phyloP scores from a whole-genome alignment of 2,329 filamentous ascomycete genomes.

The Ophiostoma angusticollis region DNA sequence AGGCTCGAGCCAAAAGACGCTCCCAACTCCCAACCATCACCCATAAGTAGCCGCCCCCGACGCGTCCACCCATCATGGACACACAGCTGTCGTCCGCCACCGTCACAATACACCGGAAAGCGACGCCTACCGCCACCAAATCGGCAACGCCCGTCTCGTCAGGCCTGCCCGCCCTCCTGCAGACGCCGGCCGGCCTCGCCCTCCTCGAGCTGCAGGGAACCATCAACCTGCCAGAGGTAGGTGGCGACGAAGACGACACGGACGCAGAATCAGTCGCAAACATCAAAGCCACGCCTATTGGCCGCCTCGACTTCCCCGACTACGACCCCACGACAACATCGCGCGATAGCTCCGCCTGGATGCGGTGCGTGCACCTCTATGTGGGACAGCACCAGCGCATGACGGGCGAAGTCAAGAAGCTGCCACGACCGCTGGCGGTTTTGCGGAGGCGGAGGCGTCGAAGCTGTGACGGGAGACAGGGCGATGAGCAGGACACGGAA shows the following conservation, averaged over 20 bases:
- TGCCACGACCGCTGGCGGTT: conserved; percentile 67
- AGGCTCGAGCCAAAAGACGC: too few relatives aligned
- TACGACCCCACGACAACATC: conserved; percentile 40
- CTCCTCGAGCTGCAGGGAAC: conserved; percentile 87
- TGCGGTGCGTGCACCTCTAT: conserved; percentile 80
- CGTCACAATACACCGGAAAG: conserved; percentile 28
- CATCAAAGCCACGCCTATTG: conserved; percentile 20
- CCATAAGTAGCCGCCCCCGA: too few relatives aligned
- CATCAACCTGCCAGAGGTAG: conserved; percentile 45
- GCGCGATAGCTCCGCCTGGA: conserved; percentile 53
- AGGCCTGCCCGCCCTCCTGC: conserved; percentile 69
- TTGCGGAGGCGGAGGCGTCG: conserved; percentile 42
- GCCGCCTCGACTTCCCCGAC: conserved; percentile 34
- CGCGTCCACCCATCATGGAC: background rate
- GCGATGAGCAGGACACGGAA: conserved; percentile 26
- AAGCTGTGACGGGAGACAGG: conserved; percentile 17
- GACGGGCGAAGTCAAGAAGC: conserved; percentile 79
- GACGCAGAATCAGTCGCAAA: conserved; percentile 4
- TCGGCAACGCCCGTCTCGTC: conserved; percentile 37
- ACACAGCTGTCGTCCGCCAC: conserved; percentile 11
- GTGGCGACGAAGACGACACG: conserved; percentile 15
- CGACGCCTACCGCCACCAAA: conserved; percentile 12
- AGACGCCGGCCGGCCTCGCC: conserved; percentile 79
- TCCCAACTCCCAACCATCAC: background rate
- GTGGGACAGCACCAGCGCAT: conserved; percentile 81